Evolutionary conservation across 1,284 basidiomycete species (phyloP).

Genomic region (Earliella scabrosa): DNA sequence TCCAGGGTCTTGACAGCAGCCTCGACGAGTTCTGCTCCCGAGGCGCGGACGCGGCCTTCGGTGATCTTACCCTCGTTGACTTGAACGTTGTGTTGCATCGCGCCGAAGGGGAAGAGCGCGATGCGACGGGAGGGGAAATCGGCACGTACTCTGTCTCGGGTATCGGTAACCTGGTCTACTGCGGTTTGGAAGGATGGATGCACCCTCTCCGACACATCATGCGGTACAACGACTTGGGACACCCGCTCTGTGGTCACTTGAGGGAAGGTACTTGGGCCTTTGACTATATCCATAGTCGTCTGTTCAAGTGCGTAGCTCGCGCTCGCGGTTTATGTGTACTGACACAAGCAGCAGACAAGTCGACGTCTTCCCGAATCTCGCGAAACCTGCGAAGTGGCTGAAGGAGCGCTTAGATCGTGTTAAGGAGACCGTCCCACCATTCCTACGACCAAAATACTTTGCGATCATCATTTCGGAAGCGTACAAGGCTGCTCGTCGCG

Average conservation of each 20-base stretch:
- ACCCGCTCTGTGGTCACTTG: slow-evolving; percentile 86
- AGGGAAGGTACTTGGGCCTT: slow-evolving; percentile 89
- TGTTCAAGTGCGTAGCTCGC: slow-evolving; percentile 64
- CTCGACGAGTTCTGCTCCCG: slow-evolving; percentile 75
- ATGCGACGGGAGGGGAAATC: slow-evolving; percentile 75
- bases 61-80: slow-evolving; percentile 81
- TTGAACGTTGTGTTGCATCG: slow-evolving; percentile 86
- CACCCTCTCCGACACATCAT: slow-evolving; percentile 82
- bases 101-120: slow-evolving; percentile 87
- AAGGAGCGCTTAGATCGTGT: slow-evolving; percentile 83
- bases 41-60: slow-evolving; percentile 75
- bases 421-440: slow-evolving; percentile 74
- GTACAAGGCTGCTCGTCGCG: slow-evolving; percentile 85
- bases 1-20: slow-evolving; percentile 66
- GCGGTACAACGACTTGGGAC: slow-evolving; percentile 88
- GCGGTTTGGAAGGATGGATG: slow-evolving; percentile 97
- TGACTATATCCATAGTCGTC: slow-evolving; percentile 78
- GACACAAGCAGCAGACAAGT: slow-evolving; percentile 57
- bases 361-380: slow-evolving; percentile 68
- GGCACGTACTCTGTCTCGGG: slow-evolving; percentile 84
- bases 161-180: slow-evolving; percentile 79
- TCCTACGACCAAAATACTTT: slow-evolving; percentile 93
- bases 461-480: slow-evolving; percentile 87
- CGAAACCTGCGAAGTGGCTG: slow-evolving; percentile 79
- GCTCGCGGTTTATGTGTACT: slow-evolving; percentile 4